A percentile compares a stretch with the other conserved stretches of the same genome.
Evolutionary conservation across 768 basidiomycete species (phyloP).

Genomic region (Trametopsis cervina): DNA sequence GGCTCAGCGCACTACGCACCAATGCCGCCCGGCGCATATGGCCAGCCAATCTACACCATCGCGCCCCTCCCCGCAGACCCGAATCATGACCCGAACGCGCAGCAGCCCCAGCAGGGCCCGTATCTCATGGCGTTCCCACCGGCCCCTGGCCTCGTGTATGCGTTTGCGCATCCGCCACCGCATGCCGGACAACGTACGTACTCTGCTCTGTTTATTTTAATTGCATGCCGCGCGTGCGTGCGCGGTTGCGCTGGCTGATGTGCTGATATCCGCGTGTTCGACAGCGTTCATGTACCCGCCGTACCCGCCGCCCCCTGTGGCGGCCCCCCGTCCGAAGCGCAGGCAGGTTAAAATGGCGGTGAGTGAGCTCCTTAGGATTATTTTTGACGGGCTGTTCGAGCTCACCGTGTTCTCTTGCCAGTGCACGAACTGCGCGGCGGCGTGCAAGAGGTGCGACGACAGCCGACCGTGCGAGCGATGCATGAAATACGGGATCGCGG

Average conservation of each 20-base stretch:
- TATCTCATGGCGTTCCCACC: slow-evolving; percentile 32
- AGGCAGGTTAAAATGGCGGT: slow-evolving; percentile 57
- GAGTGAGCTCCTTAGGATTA: slow-evolving; percentile 24
- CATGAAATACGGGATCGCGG: slow-evolving; percentile 52
- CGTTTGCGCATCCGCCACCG: slow-evolving; percentile 34
- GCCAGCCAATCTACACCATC: slow-evolving; percentile 23
- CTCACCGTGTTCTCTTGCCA: slow-evolving; percentile 15
- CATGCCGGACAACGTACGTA: slow-evolving; percentile 28
- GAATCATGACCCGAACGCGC: slow-evolving; percentile 27
- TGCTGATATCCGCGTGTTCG: slow-evolving; percentile 3
- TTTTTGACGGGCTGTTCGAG: slow-evolving; percentile 1
- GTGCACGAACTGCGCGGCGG: slow-evolving; percentile 53
- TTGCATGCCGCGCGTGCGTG: no score
- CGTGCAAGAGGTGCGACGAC: slow-evolving; percentile 53
- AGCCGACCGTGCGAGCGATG: slow-evolving; percentile 58
- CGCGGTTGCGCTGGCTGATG: no score
- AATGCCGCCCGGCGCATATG: slow-evolving; percentile 14
- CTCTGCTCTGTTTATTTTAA: slow-evolving; percentile 1
- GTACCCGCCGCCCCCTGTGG: slow-evolving; percentile 15
- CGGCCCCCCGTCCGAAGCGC: slow-evolving; percentile 33
- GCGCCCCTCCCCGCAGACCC: slow-evolving; percentile 21
- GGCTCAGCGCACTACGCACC: slow-evolving; percentile 16
- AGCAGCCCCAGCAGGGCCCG: slow-evolving; percentile 27
- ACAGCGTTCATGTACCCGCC: slow-evolving; percentile 2
- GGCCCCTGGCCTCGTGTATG: slow-evolving; percentile 36